Evolutionary conservation across 495 filamentous ascomycete species (phyloP), one percentile per base, ranked within the genome.

Genomic region (Penicillium odoratum): DNA sequence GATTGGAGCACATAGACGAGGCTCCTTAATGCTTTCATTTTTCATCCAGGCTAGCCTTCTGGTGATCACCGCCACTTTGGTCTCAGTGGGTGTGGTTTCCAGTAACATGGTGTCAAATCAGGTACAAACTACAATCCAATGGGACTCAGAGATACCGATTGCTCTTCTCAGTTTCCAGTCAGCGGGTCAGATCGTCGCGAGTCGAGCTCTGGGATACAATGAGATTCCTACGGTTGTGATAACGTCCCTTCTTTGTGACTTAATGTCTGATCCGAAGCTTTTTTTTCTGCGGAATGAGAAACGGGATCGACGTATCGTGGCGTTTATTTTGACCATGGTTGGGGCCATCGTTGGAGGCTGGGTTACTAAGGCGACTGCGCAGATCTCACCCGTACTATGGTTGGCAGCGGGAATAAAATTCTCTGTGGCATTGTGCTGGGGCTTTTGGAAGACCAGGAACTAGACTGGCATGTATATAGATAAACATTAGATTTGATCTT

Each of bases 151-250:
- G 54, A 62, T 80, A 0, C 78, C 84, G 5, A 76, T 90, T 21
- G 85, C 80, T 5, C 73, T 90, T 38, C 73, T 91, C 43, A 85
- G 84, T 7, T 82, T 90, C 56, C 86, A 90, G 64, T 83, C 81
- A 28, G 86, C 85, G 4, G 86, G 86, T 0, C 86, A 89, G 71
- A 89, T 90, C 51, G 81, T 85, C 2, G 81, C 83, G 25, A 82
- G 78, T 54, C 75, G 88, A 5, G 66, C 83, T 8, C 61, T 90
- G 50, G 86, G 85, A 4, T 81, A 85, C 59, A 81, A 82, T 59
- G 88, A 90, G 67, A 79, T 91, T 33, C 88, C 88, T 13, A 88
- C 86, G 1, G 87, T 85, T 21, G 88, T 91, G 5, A 74, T 90
- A 58, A 90, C 88, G 11, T 85, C 78, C 55, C 73, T 89, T 43